Conservation (phyloP, 164 flowering plant species). For the Magnolia changhungtana region DNA sequence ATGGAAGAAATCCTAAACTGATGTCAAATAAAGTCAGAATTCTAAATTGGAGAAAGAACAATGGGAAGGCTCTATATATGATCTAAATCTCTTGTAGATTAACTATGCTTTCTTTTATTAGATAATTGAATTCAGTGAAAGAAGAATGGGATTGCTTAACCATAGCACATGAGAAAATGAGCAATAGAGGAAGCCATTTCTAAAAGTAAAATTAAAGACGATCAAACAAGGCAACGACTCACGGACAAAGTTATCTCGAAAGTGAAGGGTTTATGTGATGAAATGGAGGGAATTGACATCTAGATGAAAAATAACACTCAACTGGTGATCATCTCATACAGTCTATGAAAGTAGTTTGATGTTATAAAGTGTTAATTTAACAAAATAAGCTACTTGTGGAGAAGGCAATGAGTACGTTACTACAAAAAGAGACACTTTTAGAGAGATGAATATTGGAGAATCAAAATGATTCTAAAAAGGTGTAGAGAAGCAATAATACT, state of each 20-base stretch:
- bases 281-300: neutral
- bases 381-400: no score
- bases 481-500: no score
- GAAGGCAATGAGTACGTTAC: no score
- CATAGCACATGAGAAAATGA: neutral
- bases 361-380: no score
- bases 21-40: neutral
- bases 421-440: no score
- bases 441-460: no score
- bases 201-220: neutral
- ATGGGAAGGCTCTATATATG: neutral
- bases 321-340: no score
- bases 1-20: neutral
- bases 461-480: no score
- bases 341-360: no score
- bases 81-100: neutral
- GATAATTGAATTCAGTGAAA: neutral
- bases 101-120: neutral
- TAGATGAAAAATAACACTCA: neutral
- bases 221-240: neutral
- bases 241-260: no score
- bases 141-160: conserved; percentile 1
- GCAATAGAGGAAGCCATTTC: neutral
- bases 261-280: no score
- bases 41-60: neutral